Conservation (phyloP, 139 green algal species). For the Coelastrella sp. region DNA sequence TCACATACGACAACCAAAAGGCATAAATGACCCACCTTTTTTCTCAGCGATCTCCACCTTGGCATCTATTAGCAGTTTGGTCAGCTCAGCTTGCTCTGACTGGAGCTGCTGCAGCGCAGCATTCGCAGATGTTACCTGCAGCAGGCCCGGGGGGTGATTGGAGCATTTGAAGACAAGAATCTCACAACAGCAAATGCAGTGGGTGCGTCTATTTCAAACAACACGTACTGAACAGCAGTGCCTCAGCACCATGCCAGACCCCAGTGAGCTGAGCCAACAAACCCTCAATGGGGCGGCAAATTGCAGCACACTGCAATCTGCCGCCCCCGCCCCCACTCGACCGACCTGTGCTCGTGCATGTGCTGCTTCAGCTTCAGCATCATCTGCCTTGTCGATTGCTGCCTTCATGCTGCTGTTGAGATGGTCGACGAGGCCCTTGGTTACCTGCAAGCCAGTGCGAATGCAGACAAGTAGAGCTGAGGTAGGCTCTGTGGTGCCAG, state of each 20-base stretch:
- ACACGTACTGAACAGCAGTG: too few species aligned
- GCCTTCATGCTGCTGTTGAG: conserved; percentile 53
- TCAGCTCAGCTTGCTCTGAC: conserved; percentile 46
- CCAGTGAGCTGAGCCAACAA: too few species aligned
- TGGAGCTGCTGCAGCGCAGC: conserved; percentile 41
- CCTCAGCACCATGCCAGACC: too few species aligned
- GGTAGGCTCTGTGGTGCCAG: too few species aligned
- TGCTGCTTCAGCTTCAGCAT: conserved; percentile 41
- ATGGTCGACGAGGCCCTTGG: conserved; percentile 51
- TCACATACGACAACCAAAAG: too few species aligned
- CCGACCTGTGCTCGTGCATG: conserved; percentile 14
- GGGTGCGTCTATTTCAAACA: too few species aligned
- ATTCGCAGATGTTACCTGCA: neutral
- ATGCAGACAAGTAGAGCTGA: neutral
- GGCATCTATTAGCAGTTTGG: conserved; percentile 49
- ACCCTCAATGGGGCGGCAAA: too few species aligned
- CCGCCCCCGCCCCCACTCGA: too few species aligned
- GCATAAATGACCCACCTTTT: conserved; percentile 36
- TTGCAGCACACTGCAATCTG: too few species aligned
- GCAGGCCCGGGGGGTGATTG: neutral
- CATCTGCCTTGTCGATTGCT: conserved; percentile 50
- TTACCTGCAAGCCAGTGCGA: neutral
- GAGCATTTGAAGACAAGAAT: neutral
- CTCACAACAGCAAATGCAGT: neutral
- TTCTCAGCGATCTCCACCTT: conserved; percentile 62